A percentile compares a stretch with the other conserved stretches of the same genome.
Evolutionary conservation across 768 basidiomycete species (phyloP).

Genomic region (Termitomyces sp.): DNA sequence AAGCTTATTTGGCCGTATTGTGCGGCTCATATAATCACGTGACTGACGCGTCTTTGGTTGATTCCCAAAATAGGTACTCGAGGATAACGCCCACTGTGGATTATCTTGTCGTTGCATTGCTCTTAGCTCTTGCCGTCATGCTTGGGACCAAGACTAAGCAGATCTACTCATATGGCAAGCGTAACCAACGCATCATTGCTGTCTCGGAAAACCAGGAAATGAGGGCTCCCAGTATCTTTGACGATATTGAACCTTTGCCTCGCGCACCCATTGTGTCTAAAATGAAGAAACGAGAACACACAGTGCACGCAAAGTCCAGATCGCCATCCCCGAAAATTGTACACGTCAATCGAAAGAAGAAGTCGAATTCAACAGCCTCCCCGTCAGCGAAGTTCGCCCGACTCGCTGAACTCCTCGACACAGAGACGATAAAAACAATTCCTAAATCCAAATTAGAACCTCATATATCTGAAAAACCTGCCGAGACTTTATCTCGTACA

Average conservation of each 20-base stretch:
- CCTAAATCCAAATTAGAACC: slow-evolving; percentile 14
- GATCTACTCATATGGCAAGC: slow-evolving; percentile 60
- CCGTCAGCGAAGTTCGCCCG: slow-evolving; percentile 25
- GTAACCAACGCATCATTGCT: slow-evolving; percentile 54
- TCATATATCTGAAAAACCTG: slow-evolving; percentile 2
- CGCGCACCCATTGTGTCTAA: slow-evolving; percentile 33
- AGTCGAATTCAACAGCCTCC: slow-evolving; percentile 29
- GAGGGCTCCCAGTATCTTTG: slow-evolving; percentile 31
- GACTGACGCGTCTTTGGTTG: slow-evolving; percentile 21
- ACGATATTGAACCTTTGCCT: slow-evolving; percentile 36
- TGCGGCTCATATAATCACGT: background rate
- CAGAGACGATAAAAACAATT: slow-evolving; percentile 3
- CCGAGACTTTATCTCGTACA: slow-evolving; percentile 22
- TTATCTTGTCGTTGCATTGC: slow-evolving; percentile 5
- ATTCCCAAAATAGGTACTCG: slow-evolving; percentile 14
- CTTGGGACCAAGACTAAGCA: slow-evolving; percentile 59
- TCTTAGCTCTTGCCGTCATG: slow-evolving; percentile 31
- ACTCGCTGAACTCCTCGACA: slow-evolving; percentile 26
- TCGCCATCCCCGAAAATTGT: slow-evolving; percentile 32
- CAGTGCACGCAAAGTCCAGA: slow-evolving; percentile 24
- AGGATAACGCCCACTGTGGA: background rate
- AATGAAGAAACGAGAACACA: slow-evolving; percentile 45
- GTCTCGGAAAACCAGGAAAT: slow-evolving; percentile 28
- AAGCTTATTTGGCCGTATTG: background rate
- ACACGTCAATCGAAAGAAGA: slow-evolving; percentile 36